phyloP scores from a whole-genome alignment of 805 yeast genomes.

The Wickerhamiella azyma region DNA sequence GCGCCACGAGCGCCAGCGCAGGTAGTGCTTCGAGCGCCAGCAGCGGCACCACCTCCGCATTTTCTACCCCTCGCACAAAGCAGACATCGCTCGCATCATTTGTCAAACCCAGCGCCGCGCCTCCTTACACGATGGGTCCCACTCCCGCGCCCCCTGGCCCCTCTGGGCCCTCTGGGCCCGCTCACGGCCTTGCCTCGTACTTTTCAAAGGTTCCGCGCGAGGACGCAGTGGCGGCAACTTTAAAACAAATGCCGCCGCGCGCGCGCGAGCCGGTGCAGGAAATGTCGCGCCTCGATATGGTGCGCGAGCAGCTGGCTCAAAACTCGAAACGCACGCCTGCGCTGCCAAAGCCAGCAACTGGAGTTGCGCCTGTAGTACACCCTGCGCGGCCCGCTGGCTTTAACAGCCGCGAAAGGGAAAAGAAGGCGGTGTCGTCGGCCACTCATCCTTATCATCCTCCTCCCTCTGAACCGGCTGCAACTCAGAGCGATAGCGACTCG shows the following conservation, averaged over 20 bases:
- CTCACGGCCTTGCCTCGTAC: neutral
- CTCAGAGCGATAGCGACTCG: slow-evolving; percentile 29
- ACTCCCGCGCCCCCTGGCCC: neutral
- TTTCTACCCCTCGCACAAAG: neutral
- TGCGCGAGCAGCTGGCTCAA: neutral
- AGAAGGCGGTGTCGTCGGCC: slow-evolving; percentile 9
- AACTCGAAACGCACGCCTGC: neutral
- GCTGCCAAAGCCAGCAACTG: neutral
- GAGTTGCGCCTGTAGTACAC: slow-evolving; percentile 19
- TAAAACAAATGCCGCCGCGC: slow-evolving; percentile 1
- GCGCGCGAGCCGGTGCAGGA: neutral
- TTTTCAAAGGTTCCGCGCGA: slow-evolving; percentile 2
- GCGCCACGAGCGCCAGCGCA: neutral
- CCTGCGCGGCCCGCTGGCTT: slow-evolving; percentile 42
- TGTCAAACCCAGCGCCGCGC: neutral
- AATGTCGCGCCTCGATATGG: neutral
- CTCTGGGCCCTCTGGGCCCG: neutral
- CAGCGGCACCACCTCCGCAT: neutral
- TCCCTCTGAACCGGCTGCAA: slow-evolving; percentile 13
- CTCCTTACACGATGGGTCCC: neutral
- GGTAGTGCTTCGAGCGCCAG: neutral
- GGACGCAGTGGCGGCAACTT: neutral
- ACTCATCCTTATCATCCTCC: neutral
- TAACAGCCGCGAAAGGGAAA: slow-evolving; percentile 27
- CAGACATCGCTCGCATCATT: neutral